phyloP scores from a whole-genome alignment of 257 asterid species.

The Agastache rugosa region DNA sequence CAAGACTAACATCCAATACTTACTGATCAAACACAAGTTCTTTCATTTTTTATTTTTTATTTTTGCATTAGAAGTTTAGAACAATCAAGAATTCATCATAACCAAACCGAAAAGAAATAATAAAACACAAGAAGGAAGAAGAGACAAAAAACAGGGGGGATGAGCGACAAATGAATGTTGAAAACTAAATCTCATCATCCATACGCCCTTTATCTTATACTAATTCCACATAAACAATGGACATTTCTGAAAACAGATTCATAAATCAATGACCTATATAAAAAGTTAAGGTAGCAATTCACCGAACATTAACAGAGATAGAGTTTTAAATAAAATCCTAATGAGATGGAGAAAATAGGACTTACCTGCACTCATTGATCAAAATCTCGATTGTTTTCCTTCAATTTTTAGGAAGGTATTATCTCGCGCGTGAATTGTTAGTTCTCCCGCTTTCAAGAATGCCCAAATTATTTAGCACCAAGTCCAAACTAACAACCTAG shows the following conservation, averaged over 20 bases:
- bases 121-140: background rate
- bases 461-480: background rate
- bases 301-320: background rate
- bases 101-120: background rate
- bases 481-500: background rate
- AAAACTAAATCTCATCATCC: background rate
- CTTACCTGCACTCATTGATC: slow-evolving; percentile 65
- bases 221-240: background rate
- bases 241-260: background rate
- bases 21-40: background rate
- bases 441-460: background rate
- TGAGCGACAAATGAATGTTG: background rate
- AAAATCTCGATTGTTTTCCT: slow-evolving; percentile 10
- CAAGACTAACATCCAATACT: background rate
- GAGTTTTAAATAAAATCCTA: background rate
- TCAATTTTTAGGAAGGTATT: background rate
- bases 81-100: slow-evolving; percentile 11
- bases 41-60: too few relatives aligned
- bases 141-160: background rate
- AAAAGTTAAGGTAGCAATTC: background rate
- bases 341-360: background rate
- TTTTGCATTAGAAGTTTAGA: background rate
- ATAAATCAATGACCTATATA: background rate
- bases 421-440: background rate
- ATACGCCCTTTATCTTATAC: background rate